These are phyloP conservation scores for Pugionium cornutum DNA, from an alignment of 345 rosid genomes.

Conservation along the genomic window DNA sequence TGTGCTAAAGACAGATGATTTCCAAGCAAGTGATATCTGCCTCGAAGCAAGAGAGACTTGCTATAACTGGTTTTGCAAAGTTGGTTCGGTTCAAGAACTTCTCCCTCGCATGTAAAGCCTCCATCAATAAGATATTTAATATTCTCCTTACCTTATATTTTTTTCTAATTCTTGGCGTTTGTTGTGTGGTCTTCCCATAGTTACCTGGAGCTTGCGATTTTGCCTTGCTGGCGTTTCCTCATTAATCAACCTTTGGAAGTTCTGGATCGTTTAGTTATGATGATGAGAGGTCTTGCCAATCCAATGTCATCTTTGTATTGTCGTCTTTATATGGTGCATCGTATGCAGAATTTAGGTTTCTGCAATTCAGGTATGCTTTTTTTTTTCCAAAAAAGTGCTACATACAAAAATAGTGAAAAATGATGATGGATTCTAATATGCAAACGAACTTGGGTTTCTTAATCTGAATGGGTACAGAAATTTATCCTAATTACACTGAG, in stretches of 20 bases:
- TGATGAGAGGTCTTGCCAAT: constrained; percentile 88
- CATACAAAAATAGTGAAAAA: constrained; percentile 1
- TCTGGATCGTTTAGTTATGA: constrained; percentile 68
- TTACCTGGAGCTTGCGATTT: constrained; percentile 82
- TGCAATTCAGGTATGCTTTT: constrained; percentile 52
- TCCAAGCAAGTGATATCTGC: constrained; percentile 61
- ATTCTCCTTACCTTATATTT: constrained; percentile 5
- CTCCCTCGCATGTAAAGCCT: constrained; percentile 84
- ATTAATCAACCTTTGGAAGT: constrained; percentile 51
- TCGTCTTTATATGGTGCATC: constrained; percentile 70
- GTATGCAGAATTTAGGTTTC: constrained; percentile 61
- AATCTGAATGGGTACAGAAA: neutral
- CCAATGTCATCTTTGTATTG: constrained; percentile 82
- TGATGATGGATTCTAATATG: constrained; percentile 5
- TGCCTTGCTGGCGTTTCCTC: constrained; percentile 91
- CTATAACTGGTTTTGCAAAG: constrained; percentile 90
- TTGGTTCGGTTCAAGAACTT: constrained; percentile 79
- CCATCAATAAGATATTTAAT: constrained; percentile 21
- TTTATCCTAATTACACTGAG: constrained; percentile 18
- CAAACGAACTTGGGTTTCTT: constrained; percentile 18
- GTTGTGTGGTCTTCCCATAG: constrained; percentile 42
- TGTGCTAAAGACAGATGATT: constrained; percentile 58
- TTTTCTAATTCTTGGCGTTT: constrained; percentile 7
- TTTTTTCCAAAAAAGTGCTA: constrained; percentile 13
- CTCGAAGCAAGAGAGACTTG: constrained; percentile 87